Conservation (phyloP, 2,329 filamentous ascomycete species). For the Fusarium penzigii region DNA sequence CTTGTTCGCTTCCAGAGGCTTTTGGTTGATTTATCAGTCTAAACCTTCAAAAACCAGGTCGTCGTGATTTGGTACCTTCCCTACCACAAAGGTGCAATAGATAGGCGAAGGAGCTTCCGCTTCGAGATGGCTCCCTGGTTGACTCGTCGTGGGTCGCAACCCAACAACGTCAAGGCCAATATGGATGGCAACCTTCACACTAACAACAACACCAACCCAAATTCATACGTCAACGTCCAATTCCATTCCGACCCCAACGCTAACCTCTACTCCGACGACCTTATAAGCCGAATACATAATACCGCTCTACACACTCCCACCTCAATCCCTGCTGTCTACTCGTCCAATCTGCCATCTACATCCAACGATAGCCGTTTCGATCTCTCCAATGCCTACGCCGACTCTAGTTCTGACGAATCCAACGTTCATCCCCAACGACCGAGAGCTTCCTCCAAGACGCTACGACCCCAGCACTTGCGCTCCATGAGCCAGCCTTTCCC, state of each 20-base stretch:
- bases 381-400: conserved; percentile 32
- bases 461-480: conserved; percentile 38
- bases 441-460: conserved; percentile 15
- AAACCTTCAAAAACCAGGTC: neutral
- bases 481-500: conserved; percentile 83
- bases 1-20: too few species aligned
- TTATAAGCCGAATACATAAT: conserved; percentile 39
- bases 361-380: conserved; percentile 25
- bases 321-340: conserved; percentile 25
- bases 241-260: neutral
- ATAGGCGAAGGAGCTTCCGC: conserved; percentile 12
- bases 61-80: neutral
- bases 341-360: conserved; percentile 4
- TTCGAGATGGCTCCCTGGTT: conserved; percentile 37
- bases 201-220: neutral
- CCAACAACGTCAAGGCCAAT: conserved; percentile 20
- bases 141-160: conserved; percentile 31
- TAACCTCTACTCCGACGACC: conserved; percentile 27
- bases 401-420: conserved; percentile 49
- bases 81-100: neutral
- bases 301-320: conserved; percentile 37
- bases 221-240: neutral
- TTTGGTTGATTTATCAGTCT: neutral
- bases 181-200: too few species aligned
- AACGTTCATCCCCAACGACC: conserved; percentile 35